Evolutionary conservation across 768 basidiomycete genomes (phyloP).

Genomic region (Mycena polygramma): DNA sequence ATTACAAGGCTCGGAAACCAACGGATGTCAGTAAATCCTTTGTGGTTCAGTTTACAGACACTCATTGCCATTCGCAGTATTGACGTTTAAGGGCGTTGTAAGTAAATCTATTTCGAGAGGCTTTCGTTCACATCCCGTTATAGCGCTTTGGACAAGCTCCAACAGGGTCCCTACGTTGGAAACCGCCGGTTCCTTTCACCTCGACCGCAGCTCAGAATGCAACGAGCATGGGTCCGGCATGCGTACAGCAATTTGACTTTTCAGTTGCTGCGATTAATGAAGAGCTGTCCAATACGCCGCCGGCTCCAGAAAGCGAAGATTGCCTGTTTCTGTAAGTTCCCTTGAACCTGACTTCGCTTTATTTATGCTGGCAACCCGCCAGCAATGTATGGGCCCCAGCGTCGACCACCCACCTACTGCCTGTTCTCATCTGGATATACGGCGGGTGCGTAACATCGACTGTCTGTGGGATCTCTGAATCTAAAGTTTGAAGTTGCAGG

Average conservation of each 20-base stretch:
- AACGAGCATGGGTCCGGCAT: constrained; percentile 25
- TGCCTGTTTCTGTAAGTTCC: constrained; percentile 27
- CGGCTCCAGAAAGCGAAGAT: constrained; percentile 30
- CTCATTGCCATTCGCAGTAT: constrained; percentile 5
- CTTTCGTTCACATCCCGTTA: background rate
- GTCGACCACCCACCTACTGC: background rate
- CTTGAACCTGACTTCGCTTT: background rate
- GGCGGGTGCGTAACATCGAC: too few relatives aligned
- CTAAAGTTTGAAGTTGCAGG: constrained; percentile 14
- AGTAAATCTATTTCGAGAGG: background rate
- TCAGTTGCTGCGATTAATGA: constrained; percentile 10
- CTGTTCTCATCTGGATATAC: constrained; percentile 25
- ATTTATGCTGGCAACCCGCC: background rate
- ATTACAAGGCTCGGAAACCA: constrained; percentile 3
- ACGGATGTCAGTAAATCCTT: background rate
- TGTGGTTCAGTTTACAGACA: too few relatives aligned
- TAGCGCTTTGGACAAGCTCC: constrained; percentile 31
- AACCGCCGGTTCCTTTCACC: constrained; percentile 27
- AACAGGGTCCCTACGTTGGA: constrained; percentile 23
- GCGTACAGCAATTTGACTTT: constrained; percentile 32
- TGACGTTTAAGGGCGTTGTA: constrained; percentile 29
- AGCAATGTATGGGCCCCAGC: constrained; percentile 25
- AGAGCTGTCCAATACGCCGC: constrained; percentile 31
- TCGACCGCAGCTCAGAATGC: constrained; percentile 19
- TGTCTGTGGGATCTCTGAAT: too few relatives aligned